phyloP scores from a whole-genome alignment of 306 rosid species.

The Trichosanthes cucumerina region DNA sequence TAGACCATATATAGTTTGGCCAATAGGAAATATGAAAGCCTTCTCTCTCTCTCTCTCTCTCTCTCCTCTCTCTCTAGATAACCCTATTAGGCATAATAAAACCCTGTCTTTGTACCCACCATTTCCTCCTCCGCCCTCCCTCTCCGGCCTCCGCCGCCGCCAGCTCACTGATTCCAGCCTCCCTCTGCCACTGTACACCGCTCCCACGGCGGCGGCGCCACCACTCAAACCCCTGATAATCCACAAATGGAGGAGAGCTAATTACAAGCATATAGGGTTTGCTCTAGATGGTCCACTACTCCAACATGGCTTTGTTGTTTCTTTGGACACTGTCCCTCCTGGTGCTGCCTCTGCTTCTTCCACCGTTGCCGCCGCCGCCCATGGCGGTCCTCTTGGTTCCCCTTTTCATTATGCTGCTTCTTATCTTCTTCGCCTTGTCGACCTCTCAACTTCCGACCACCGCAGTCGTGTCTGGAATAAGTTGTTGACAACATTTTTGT shows the following conservation, averaged over 20 bases:
- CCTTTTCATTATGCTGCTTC: not conserved
- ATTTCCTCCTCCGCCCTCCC: not conserved
- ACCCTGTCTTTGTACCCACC: not conserved
- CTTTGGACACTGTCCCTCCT: constrained; percentile 1
- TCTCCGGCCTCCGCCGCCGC: not conserved
- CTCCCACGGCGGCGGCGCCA: not conserved
- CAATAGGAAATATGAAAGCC: not conserved
- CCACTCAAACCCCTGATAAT: not conserved
- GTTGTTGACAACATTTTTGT: not conserved
- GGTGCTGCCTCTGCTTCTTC: not conserved
- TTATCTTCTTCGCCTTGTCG: not conserved
- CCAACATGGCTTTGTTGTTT: not conserved
- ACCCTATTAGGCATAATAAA: not conserved
- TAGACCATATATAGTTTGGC: not conserved
- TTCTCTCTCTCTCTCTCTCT: not conserved
- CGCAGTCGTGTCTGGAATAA: not conserved
- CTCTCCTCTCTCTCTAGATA: not conserved
- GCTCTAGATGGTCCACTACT: not conserved
- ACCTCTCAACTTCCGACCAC: not conserved
- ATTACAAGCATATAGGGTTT: not conserved
- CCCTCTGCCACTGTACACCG: not conserved
- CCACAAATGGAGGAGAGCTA: not conserved
- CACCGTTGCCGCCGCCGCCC: not conserved
- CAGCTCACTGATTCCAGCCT: not conserved
- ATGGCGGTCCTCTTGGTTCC: not conserved